These are phyloP conservation scores for Alternaria incomplexa DNA, from an alignment of 2,329 filamentous ascomycete species.

Conservation along the genomic window DNA sequence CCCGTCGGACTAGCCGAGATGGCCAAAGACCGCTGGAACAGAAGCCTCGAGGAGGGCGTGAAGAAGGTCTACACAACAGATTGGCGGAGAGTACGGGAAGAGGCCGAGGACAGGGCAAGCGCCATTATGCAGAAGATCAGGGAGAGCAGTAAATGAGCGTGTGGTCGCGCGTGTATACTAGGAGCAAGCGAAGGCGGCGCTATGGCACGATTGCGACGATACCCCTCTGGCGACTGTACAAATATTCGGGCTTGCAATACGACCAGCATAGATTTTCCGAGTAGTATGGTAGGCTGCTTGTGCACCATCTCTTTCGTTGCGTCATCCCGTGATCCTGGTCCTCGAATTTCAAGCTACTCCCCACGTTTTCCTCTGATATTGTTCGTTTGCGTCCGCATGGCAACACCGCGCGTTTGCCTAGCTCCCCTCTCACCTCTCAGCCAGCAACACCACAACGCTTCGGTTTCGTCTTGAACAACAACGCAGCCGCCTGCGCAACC, in stretches of 20 bases:
- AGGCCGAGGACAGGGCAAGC: slow-evolving; percentile 50
- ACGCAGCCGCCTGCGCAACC: neutral
- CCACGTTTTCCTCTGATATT: slow-evolving; percentile 8
- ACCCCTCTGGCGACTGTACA: slow-evolving; percentile 25
- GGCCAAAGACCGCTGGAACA: slow-evolving; percentile 59
- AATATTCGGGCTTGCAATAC: slow-evolving; percentile 1
- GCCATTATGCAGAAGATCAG: slow-evolving; percentile 43
- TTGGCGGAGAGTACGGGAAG: slow-evolving; percentile 52
- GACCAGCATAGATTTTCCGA: slow-evolving; percentile 7
- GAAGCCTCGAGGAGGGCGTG: slow-evolving; percentile 53
- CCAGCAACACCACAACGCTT: neutral
- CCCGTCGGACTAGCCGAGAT: slow-evolving; percentile 53
- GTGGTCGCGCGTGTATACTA: neutral
- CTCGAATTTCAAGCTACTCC: slow-evolving; percentile 3
- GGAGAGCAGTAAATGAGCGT: slow-evolving; percentile 33
- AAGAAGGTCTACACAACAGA: slow-evolving; percentile 53
- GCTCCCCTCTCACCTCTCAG: neutral
- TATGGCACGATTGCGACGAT: slow-evolving; percentile 18
- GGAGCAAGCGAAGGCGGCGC: neutral
- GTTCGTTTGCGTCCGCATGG: slow-evolving; percentile 6
- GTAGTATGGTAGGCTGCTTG: neutral
- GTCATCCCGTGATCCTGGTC: neutral
- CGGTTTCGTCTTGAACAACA: neutral
- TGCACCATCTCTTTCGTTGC: neutral
- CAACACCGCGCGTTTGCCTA: slow-evolving; percentile 6